Conservation (phyloP, 106 monocot species). For the Gastrodia elata region DNA sequence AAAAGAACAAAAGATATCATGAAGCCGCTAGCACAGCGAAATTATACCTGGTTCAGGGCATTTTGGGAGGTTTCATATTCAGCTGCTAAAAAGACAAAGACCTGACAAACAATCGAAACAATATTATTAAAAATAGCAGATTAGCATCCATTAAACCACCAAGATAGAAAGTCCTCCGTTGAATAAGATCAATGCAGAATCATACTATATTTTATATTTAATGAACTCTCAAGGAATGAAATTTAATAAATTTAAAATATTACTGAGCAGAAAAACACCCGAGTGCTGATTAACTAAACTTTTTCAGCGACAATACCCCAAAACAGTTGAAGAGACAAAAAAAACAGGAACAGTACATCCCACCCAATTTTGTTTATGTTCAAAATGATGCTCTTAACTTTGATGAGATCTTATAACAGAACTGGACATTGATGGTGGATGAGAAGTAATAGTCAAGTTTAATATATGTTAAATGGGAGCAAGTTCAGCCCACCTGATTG, state of each 20-base stretch:
- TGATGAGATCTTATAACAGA: neutral
- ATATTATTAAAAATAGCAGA: neutral
- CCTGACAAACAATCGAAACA: slow-evolving; percentile 26
- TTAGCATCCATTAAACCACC: neutral
- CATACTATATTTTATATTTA: neutral
- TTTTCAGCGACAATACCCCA: neutral
- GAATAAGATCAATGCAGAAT: neutral
- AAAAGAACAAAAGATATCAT: neutral
- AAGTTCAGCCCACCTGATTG: neutral
- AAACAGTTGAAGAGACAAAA: neutral
- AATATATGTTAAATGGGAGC: neutral
- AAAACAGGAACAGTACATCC: neutral
- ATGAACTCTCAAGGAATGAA: neutral
- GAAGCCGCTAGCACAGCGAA: neutral
- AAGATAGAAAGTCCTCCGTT: neutral
- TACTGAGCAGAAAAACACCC: neutral
- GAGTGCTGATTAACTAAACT: neutral
- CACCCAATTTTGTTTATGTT: neutral
- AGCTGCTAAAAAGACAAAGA: slow-evolving; percentile 93
- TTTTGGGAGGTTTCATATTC: slow-evolving; percentile 85
- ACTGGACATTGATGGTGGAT: neutral
- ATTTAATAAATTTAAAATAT: slow-evolving; percentile 1
- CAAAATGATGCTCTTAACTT: neutral
- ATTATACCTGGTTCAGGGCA: slow-evolving; percentile 71
- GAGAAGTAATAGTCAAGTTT: neutral